Percentiles rank a stretch among this genome's conserved stretches.
Evolutionary conservation across 768 basidiomycete species (phyloP).

Genomic region (Lanmaoa pseudosensibilis): DNA sequence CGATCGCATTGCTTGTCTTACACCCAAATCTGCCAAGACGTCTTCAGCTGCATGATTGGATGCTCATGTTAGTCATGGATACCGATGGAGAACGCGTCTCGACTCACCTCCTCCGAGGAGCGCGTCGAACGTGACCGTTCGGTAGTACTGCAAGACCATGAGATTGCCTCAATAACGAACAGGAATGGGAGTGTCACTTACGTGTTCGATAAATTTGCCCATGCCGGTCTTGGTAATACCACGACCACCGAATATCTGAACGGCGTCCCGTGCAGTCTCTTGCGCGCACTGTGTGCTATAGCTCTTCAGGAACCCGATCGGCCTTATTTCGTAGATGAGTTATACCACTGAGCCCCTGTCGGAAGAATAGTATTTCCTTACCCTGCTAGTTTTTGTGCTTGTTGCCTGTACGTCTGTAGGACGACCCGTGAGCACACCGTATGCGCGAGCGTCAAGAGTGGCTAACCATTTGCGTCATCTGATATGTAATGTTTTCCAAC

Average conservation of each 20-base stretch:
- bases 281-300: slow-evolving; percentile 73
- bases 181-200: slow-evolving; percentile 20
- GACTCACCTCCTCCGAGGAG: slow-evolving; percentile 63
- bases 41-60: slow-evolving; percentile 53
- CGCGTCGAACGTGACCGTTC: slow-evolving; percentile 37
- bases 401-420: slow-evolving; percentile 63
- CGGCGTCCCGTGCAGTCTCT: slow-evolving; percentile 77
- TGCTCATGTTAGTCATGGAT: not conserved
- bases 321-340: slow-evolving; percentile 37
- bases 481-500: slow-evolving; percentile 84
- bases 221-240: slow-evolving; percentile 79
- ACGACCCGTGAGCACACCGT: slow-evolving; percentile 1
- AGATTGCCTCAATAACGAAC: not conserved
- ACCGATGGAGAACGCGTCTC: not conserved
- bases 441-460: not conserved
- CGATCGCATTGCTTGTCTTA: slow-evolving; percentile 72
- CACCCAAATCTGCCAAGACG: slow-evolving; percentile 75
- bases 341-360: not conserved
- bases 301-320: slow-evolving; percentile 80
- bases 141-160: slow-evolving; percentile 34
- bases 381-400: slow-evolving; percentile 74
- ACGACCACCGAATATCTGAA: slow-evolving; percentile 80
- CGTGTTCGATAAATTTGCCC: slow-evolving; percentile 60
- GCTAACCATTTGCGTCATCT: slow-evolving; percentile 79
- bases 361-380: slow-evolving; percentile 27